Base-by-base conservation (phyloP, 805 yeast species). In the Candida orba region DNA sequence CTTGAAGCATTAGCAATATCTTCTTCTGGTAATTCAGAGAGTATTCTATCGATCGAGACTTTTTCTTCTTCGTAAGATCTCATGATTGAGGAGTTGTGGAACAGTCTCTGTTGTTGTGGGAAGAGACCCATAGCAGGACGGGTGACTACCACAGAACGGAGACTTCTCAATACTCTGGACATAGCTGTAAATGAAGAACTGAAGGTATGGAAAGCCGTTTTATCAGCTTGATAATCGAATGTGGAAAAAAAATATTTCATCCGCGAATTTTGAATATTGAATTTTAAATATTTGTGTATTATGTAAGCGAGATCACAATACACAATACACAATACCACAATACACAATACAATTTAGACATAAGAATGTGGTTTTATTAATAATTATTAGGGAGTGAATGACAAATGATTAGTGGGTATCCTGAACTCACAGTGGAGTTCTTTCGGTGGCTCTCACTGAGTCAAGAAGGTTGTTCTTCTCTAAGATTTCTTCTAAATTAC, bases 51-150 rank as follows among this genome's bases (percentile, higher is more conserved):
- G 42, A 85, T 69, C 35, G 78, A 62, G 33, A 71, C 81, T 60
- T 82, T 82, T 57, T 85, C 95, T 52, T 84, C 89, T 51, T 81
- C 90, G 53, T 83, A 84, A 17, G 78, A 68, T 35, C 56, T 62
- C 13, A 49, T 38, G 4, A 48, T 36, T 1, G 49, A 36, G 4
- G 71, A 49, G n/a, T 52, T 49, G 39, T 68, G 72, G 53, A 71
- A 63, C 13, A 43, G 42, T 46, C 73, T 53, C 43, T 34, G n/a
- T 10, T 20, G 25, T 8, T 24, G 34, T 8, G 29, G 25, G 3
- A 40, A 20, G 7, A 20, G 8, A 27, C 37, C 33, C n/a, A 13
- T 25, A 5, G 15, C n/a, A 3, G 42, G 34, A n/a, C 34, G 42
- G 4, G 17, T 4, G 4, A 24, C 27, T 20, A 30, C 32, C 6